phyloP scores from a whole-genome alignment of 495 filamentous ascomycete genomes.

The Neurospora sublineolata region DNA sequence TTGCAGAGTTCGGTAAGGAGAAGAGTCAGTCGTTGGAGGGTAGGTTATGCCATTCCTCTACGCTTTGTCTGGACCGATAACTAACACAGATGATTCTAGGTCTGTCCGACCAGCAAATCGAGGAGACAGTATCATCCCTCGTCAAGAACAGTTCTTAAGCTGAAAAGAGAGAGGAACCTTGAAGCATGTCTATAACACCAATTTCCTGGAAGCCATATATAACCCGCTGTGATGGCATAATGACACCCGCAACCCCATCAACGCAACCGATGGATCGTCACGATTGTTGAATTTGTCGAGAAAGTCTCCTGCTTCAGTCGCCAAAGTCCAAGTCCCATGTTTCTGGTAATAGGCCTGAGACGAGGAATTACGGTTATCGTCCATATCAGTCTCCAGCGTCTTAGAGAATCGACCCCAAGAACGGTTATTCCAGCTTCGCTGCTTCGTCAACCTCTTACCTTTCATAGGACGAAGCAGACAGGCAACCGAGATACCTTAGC shows the following conservation, averaged over 20 bases:
- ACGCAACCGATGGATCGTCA: not conserved
- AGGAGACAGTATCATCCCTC: conserved; percentile 70
- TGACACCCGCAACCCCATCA: not conserved
- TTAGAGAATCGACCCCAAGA: not conserved
- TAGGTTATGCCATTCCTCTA: conserved; percentile 20
- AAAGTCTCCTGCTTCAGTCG: not conserved
- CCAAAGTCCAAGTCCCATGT: not conserved
- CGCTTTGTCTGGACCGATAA: not conserved
- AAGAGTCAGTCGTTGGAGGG: conserved; percentile 72
- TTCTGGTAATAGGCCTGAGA: not conserved
- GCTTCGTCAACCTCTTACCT: not conserved
- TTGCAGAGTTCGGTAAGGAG: conserved; percentile 74
- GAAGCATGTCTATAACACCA: not conserved
- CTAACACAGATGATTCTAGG: conserved; percentile 38
- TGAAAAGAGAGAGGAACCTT: not conserved
- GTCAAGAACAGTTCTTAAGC: conserved; percentile 46
- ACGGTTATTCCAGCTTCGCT: not conserved
- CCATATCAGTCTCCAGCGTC: not conserved
- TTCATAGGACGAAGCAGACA: not conserved
- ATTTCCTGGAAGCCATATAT: not conserved
- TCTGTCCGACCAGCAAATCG: conserved; percentile 82
- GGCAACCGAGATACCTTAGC: not conserved
- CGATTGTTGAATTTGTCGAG: not conserved
- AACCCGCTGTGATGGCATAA: not conserved
- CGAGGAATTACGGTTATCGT: not conserved